These are phyloP conservation scores for Alternaria gansuensis DNA, from an alignment of 2,329 filamentous ascomycete species.

Conservation along the genomic window DNA sequence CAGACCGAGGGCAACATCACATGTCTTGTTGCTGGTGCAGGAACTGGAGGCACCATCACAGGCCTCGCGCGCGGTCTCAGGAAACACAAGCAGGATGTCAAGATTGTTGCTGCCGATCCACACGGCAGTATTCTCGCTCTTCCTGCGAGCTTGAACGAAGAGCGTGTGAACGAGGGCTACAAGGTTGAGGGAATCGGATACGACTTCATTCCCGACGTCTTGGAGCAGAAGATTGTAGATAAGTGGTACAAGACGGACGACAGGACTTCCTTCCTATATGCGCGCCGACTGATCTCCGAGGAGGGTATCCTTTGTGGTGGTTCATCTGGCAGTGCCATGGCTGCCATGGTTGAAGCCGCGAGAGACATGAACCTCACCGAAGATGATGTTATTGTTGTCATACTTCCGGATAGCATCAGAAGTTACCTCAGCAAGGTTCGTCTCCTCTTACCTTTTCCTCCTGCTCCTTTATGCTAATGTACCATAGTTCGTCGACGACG, in stretches of 20 bases:
- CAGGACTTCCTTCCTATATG: slow-evolving; percentile 86
- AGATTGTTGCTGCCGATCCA: slow-evolving; percentile 91
- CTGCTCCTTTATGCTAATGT: slow-evolving; percentile 24
- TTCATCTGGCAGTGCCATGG: slow-evolving; percentile 90
- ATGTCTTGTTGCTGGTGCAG: slow-evolving; percentile 88
- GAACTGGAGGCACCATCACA: slow-evolving; percentile 94
- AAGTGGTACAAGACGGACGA: slow-evolving; percentile 99
- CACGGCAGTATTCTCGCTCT: slow-evolving; percentile 89
- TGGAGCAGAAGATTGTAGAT: slow-evolving; percentile 81
- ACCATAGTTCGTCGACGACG: slow-evolving; percentile 85
- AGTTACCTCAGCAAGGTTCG: slow-evolving; percentile 89
- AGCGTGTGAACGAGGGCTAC: slow-evolving; percentile 83
- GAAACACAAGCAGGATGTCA: slow-evolving; percentile 86
- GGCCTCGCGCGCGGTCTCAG: slow-evolving; percentile 84
- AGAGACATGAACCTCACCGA: slow-evolving; percentile 80
- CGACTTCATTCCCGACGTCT: slow-evolving; percentile 95
- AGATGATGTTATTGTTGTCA: slow-evolving; percentile 87
- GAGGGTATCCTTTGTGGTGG: slow-evolving; percentile 94
- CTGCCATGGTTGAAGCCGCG: slow-evolving; percentile 78
- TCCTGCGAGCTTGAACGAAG: slow-evolving; percentile 80
- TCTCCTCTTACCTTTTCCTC: slow-evolving; percentile 3
- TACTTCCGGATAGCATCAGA: slow-evolving; percentile 94
- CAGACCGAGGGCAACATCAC: slow-evolving; percentile 86
- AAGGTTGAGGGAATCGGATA: slow-evolving; percentile 99
- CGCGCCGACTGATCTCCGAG: slow-evolving; percentile 89